These are phyloP conservation scores for Novymonas esmeraldas DNA, from an alignment of 208 protist genomes.

Conservation along the genomic window DNA sequence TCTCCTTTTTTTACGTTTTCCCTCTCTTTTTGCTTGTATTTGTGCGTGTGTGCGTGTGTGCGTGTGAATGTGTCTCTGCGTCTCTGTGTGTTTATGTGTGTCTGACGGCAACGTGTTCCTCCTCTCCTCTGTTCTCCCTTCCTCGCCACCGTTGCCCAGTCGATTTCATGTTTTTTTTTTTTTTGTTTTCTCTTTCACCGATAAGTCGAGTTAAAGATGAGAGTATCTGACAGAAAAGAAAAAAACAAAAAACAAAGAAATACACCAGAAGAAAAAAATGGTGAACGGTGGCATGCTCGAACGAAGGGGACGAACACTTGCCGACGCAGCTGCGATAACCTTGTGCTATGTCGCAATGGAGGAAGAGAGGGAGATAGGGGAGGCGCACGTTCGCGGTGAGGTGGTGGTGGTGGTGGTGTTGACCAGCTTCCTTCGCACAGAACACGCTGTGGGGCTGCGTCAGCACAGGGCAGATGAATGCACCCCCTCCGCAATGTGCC, in stretches of 20 bases:
- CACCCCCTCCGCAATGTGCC: no score
- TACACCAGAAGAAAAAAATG: conserved; percentile 1
- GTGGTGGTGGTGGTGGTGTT: no score
- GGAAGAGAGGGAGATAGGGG: no score
- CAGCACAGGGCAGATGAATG: no score
- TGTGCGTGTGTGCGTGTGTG: neutral
- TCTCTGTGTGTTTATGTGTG: neutral
- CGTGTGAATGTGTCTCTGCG: neutral
- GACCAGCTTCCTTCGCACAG: no score
- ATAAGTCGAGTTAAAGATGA: neutral
- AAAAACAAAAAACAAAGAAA: neutral
- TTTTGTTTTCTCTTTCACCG: neutral
- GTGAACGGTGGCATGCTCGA: no score
- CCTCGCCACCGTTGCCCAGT: no score
- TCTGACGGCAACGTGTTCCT: neutral
- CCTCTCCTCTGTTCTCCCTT: neutral
- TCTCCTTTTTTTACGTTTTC: neutral
- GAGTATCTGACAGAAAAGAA: conserved; percentile 3
- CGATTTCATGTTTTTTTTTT: neutral
- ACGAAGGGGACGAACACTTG: no score
- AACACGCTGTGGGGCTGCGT: no score
- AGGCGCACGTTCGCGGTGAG: no score
- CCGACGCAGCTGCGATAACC: no score
- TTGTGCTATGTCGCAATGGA: no score
- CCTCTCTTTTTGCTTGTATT: neutral